These are phyloP conservation scores for Chlorociboria aeruginascens DNA, from an alignment of 495 filamentous ascomycete species.

Conservation along the genomic window DNA sequence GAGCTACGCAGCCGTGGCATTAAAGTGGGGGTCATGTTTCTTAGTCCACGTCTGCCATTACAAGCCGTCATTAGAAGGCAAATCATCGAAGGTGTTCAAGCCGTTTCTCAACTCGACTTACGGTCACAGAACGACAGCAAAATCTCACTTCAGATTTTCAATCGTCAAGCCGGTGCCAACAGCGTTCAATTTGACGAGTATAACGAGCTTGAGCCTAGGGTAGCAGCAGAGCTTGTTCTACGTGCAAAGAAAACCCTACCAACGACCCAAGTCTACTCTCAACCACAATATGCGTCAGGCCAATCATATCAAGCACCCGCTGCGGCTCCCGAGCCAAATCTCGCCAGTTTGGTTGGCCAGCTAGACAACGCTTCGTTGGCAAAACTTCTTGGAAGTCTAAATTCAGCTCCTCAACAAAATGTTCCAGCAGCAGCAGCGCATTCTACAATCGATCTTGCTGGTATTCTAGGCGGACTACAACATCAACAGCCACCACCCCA, in stretches of 20 bases:
- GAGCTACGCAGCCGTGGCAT: conserved; percentile 60
- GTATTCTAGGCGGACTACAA: conserved; percentile 38
- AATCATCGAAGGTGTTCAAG: conserved; percentile 79
- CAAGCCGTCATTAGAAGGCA: conserved; percentile 71
- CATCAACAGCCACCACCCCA: conserved; percentile 25
- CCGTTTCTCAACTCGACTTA: conserved; percentile 62
- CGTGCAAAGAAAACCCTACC: conserved; percentile 49
- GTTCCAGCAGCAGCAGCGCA: conserved; percentile 27
- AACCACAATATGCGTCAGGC: conserved; percentile 8
- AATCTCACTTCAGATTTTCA: conserved; percentile 74
- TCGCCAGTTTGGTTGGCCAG: conserved; percentile 45
- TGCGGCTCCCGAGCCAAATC: conserved; percentile 35
- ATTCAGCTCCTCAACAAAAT: conserved; percentile 36
- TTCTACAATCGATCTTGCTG: conserved; percentile 43
- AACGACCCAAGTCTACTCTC: conserved; percentile 9
- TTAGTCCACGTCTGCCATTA: conserved; percentile 67
- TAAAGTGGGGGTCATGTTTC: conserved; percentile 60
- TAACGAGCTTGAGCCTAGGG: conserved; percentile 59
- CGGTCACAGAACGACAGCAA: conserved; percentile 54
- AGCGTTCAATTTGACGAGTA: conserved; percentile 79
- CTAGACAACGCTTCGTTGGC: conserved; percentile 64
- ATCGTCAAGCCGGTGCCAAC: conserved; percentile 55
- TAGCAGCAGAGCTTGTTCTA: conserved; percentile 69
- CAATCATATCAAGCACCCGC: conserved; percentile 19
- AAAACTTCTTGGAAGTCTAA: conserved; percentile 54